A percentile compares a stretch with the other conserved stretches of the same genome.
Evolutionary conservation across 1,284 basidiomycete genomes (phyloP).

Genomic region (Trichosporon sp.): DNA sequence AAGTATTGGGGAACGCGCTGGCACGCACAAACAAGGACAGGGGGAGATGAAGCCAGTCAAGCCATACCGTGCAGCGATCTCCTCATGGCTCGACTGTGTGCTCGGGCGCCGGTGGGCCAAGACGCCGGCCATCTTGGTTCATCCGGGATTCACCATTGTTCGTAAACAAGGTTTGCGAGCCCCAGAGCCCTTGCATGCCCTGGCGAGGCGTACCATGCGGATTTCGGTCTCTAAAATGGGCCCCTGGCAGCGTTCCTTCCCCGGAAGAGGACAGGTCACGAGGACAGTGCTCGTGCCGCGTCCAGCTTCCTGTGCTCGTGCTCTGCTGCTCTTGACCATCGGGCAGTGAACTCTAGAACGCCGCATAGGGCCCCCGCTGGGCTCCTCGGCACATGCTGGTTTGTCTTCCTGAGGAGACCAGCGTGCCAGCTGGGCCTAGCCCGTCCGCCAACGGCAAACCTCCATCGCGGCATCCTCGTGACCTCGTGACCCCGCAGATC

Average conservation of each 20-base stretch:
- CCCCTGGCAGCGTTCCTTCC: neutral
- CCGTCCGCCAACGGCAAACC: neutral
- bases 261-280: neutral
- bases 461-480: neutral
- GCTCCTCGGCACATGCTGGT: too few relatives aligned
- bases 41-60: neutral
- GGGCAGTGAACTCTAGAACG: neutral
- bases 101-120: neutral
- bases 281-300: neutral
- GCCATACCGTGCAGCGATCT: neutral
- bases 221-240: neutral
- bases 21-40: neutral
- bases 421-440: neutral
- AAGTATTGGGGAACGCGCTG: neutral
- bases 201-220: neutral
- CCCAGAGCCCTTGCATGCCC: neutral
- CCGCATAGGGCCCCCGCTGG: too few relatives aligned
- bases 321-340: neutral
- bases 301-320: neutral
- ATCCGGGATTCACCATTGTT: neutral
- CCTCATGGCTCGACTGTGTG: neutral
- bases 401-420: neutral
- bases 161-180: neutral
- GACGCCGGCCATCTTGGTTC: neutral
- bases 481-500: neutral